Evolutionary conservation across 345 rosid species (phyloP).

Genomic region (Lumnitzera racemosa): DNA sequence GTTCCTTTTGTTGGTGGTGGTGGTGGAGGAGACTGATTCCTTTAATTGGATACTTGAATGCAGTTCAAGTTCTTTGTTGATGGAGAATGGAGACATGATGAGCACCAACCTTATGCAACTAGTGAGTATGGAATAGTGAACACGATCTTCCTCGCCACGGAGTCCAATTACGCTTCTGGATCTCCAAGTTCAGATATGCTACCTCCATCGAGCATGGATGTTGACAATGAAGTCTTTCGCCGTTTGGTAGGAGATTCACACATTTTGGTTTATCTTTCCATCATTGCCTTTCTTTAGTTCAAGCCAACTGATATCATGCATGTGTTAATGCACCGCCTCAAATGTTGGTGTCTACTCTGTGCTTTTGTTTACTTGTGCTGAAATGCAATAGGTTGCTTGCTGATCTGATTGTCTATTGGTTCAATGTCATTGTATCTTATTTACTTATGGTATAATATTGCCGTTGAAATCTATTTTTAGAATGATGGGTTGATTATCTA

Average conservation of each 20-base stretch:
- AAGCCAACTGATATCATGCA: background rate
- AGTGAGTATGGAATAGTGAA: slow-evolving; percentile 67
- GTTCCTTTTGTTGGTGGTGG: no score
- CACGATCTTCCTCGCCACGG: slow-evolving; percentile 45
- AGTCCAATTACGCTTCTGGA: slow-evolving; percentile 32
- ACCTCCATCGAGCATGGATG: slow-evolving; percentile 55
- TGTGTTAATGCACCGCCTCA: background rate
- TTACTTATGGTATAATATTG: no score
- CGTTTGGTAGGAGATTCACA: slow-evolving; percentile 35
- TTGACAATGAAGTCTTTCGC: slow-evolving; percentile 46
- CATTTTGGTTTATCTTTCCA: background rate
- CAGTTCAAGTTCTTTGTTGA: slow-evolving; percentile 92
- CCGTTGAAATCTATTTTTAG: no score
- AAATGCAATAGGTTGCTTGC: no score
- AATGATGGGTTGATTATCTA: no score
- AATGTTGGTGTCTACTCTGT: background rate
- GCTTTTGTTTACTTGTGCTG: no score
- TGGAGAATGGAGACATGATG: slow-evolving; percentile 93
- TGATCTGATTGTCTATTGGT: no score
- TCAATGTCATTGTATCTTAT: no score
- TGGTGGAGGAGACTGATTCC: no score
- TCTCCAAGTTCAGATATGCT: slow-evolving; percentile 25
- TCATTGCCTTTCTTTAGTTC: background rate
- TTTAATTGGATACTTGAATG: slow-evolving; percentile 1
- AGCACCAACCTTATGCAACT: slow-evolving; percentile 47